phyloP scores from a whole-genome alignment of 2,329 filamentous ascomycete genomes.

The Fusarium pininemorale region DNA sequence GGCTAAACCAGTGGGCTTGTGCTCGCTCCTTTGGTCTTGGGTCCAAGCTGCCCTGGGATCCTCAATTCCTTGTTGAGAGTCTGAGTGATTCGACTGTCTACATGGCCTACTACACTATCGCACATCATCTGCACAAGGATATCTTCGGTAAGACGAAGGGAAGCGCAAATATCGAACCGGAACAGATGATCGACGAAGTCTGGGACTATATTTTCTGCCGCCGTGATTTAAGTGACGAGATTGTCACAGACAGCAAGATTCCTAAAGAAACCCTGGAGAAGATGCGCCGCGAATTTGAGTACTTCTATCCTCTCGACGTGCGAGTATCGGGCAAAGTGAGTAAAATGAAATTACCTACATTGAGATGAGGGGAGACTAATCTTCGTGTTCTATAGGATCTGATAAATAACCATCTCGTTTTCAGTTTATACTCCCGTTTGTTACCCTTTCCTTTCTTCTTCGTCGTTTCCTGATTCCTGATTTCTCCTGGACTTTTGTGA shows the following conservation, averaged over 20 bases:
- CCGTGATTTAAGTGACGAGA: constrained; percentile 72
- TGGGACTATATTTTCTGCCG: constrained; percentile 96
- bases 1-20: constrained; percentile 97
- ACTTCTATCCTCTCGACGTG: constrained; percentile 95
- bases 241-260: constrained; percentile 74
- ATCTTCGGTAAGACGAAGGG: constrained; percentile 82
- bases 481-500: background rate
- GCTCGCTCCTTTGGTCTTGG: constrained; percentile 91
- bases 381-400: background rate
- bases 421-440: background rate
- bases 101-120: constrained; percentile 80
- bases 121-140: constrained; percentile 79
- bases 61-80: constrained; percentile 88
- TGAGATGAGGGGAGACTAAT: background rate
- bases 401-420: background rate
- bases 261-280: constrained; percentile 76
- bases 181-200: constrained; percentile 93
- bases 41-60: constrained; percentile 94
- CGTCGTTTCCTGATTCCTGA: background rate
- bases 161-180: constrained; percentile 73
- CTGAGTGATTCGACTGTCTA: constrained; percentile 94
- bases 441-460: background rate
- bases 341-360: background rate
- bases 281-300: constrained; percentile 92
- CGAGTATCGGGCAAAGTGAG: constrained; percentile 79